A percentile compares a stretch with the other conserved stretches of the same genome.
phyloP scores from a whole-genome alignment of 169 alveolate species.

The Plasmodium vivax region DNA sequence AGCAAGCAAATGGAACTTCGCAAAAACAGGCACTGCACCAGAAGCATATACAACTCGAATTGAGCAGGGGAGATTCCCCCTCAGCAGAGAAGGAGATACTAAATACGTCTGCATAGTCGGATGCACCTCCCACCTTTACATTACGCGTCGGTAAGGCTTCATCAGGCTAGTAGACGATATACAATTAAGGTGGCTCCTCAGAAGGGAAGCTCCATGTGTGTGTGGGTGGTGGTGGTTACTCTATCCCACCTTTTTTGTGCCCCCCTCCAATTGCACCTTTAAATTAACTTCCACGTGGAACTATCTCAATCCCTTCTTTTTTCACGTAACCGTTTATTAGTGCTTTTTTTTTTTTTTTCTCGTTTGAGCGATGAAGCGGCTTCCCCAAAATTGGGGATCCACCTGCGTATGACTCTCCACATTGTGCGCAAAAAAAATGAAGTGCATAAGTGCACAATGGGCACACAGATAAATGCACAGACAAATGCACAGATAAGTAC shows the following conservation, averaged over 20 bases:
- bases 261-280: neutral
- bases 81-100: neutral
- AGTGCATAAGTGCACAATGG: too few species aligned
- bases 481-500: too few species aligned
- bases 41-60: neutral
- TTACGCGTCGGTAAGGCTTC: neutral
- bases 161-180: neutral
- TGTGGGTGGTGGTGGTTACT: too few species aligned
- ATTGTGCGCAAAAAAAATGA: too few species aligned
- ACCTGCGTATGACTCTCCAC: neutral
- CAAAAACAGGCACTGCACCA: conserved; percentile 14
- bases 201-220: neutral
- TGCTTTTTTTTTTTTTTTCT: neutral
- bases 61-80: neutral
- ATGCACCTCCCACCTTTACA: neutral
- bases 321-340: neutral
- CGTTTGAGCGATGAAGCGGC: neutral
- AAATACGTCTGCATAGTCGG: neutral
- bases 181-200: neutral
- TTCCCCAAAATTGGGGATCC: neutral
- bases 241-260: neutral
- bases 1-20: conserved; percentile 75
- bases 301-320: neutral
- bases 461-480: too few species aligned
- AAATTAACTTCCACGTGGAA: neutral